Evolutionary conservation across 768 basidiomycete genomes (phyloP), one percentile per base, ranked within the genome.

Genomic region (Podaxis pistillaris): DNA sequence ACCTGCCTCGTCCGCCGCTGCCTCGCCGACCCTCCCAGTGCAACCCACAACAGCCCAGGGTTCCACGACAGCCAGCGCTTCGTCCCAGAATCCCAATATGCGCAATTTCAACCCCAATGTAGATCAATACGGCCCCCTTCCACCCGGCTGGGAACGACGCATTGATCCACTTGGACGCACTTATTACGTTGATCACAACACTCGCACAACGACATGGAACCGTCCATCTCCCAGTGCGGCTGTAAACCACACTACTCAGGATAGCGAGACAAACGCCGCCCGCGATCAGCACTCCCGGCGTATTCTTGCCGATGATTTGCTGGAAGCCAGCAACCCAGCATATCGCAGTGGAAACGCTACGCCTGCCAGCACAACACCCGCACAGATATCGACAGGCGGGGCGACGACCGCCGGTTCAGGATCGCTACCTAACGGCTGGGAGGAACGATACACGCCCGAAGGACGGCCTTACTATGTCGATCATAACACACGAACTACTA

Each of bases 141-240:
- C 97, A 2, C 74, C 81, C 28, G 94, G 95, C 2, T 99, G 97
- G 97, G 97, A 99, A 75, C 86, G 97, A 64, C 91, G 97, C 50
- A 93, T 96, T 60, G 97, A 99, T 76, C 96, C 97, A 36, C 85
- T 98, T 26, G 97, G 90, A 8, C 81, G 97, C 60, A 96, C 94
- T 6, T 99, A 99, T 74, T 99, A 98, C 73, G 97, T 99, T 59
- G 97, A 99, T 72, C 97, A 98, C 77, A 98, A 98, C 74, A 94
- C 93, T 8, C 90, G 97, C 60, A 93, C 91, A 12, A 99, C 97
- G 6, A 98, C 97, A 0, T 99, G 97, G 97, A 96, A 94, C 72
- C 81, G 97, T 17, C 96, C 96, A 6, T 92, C 89, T 24, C 76
- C 85, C 12, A 94, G 82, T 69, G 88, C 90, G 50, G 83, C 86